Evolutionary conservation across 225 moss, liverwort and hornwort species (phyloP).

Genomic region (Neckera pumila): DNA sequence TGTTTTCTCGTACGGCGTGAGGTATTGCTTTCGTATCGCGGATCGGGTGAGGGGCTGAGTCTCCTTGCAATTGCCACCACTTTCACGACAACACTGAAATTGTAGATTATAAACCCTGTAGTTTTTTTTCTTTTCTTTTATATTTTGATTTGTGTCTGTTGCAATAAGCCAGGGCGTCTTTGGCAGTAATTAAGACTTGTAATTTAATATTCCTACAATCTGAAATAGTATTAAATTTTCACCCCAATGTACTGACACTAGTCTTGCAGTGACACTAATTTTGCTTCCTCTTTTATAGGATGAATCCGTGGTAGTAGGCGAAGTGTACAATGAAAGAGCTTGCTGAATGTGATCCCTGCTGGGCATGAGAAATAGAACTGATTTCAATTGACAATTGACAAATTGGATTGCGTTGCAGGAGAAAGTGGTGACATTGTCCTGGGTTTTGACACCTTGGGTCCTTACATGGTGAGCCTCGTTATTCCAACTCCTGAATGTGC

Average conservation of each 20-base stretch:
- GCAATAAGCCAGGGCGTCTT: neutral
- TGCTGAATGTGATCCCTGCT: neutral
- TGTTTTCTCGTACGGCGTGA: neutral
- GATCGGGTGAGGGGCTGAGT: neutral
- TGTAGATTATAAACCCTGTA: neutral
- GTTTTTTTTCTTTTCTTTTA: neutral
- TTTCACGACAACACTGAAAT: neutral
- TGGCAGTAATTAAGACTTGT: too few species aligned
- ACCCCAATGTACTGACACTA: neutral
- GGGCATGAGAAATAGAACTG: neutral
- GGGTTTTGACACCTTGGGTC: slow-evolving; percentile 66
- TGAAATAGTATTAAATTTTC: neutral
- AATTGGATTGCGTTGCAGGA: slow-evolving; percentile 22
- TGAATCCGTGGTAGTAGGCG: neutral
- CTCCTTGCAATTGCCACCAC: neutral
- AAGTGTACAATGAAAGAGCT: neutral
- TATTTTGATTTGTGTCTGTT: neutral
- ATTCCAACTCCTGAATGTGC: neutral
- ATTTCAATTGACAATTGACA: neutral
- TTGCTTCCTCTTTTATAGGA: neutral
- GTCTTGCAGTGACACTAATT: neutral
- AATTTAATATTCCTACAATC: neutral
- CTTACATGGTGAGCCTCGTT: slow-evolving; percentile 50
- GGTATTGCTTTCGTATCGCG: neutral
- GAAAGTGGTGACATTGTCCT: slow-evolving; percentile 65